Conservation (phyloP, 2,329 filamentous ascomycete genomes). For the Teratosphaeriaceae sp. region DNA sequence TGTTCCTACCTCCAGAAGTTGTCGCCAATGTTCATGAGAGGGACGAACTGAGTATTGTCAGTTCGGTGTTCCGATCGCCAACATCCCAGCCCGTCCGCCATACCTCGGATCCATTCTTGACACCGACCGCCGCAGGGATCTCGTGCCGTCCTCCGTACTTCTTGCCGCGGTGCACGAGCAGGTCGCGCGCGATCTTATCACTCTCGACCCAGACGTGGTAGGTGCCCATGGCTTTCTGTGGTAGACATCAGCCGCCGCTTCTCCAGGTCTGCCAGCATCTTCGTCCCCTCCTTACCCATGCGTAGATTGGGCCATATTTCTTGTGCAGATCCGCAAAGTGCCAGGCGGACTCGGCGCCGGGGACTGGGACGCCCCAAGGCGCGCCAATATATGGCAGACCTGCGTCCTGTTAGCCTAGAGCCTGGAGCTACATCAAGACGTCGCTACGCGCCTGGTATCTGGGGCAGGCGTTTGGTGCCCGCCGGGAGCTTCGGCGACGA, state of each 20-base stretch:
- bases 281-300: conserved; percentile 20
- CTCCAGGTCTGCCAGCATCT: not conserved
- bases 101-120: conserved; percentile 25
- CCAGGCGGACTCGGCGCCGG: conserved; percentile 28
- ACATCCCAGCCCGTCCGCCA: no score
- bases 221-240: conserved; percentile 20
- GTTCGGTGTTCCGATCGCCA: no score
- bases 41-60: conserved; percentile 13
- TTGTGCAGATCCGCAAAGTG: conserved; percentile 29
- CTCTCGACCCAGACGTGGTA: conserved; percentile 30
- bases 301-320: conserved; percentile 29
- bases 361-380: conserved; percentile 27
- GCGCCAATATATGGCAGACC: conserved; percentile 26
- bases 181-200: conserved; percentile 28
- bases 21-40: conserved; percentile 25
- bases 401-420: not conserved
- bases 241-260: not conserved
- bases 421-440: not conserved
- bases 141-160: conserved; percentile 29
- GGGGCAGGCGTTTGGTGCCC: conserved; percentile 17
- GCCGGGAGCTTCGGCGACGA: conserved; percentile 14
- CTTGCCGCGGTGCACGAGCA: conserved; percentile 25
- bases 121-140: conserved; percentile 26
- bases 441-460: conserved; percentile 12
- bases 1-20: conserved; percentile 12